Conservation (phyloP, 2,329 filamentous ascomycete species). For the Epichloe coenophiala region DNA sequence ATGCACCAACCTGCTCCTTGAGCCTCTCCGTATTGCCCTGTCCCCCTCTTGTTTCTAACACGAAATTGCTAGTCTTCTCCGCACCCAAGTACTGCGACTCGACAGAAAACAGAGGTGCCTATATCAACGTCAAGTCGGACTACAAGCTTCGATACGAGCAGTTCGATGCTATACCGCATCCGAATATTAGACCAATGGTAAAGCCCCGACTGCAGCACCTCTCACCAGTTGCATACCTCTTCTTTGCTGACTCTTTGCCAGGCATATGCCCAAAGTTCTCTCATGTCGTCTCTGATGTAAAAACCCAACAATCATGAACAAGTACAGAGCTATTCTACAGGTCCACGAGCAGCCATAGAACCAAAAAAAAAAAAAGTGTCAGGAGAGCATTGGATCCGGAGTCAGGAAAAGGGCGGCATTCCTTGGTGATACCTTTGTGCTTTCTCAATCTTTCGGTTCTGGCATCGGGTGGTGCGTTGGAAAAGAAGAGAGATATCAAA, state of each 20-base stretch:
- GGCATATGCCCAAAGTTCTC: conserved; percentile 75
- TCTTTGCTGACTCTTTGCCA: conserved; percentile 21
- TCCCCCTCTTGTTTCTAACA: conserved; percentile 12
- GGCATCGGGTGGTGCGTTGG: background rate
- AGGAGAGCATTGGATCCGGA: conserved; percentile 6
- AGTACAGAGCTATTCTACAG: background rate
- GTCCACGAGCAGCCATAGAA: background rate
- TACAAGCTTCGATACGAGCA: conserved; percentile 86
- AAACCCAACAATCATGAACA: background rate
- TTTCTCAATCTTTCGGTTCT: conserved; percentile 1
- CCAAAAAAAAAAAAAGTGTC: background rate
- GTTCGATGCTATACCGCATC: conserved; percentile 94
- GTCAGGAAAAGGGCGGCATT: conserved; percentile 6
- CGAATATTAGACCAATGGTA: conserved; percentile 86
- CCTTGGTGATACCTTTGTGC: background rate
- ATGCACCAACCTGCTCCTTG: conserved; percentile 16
- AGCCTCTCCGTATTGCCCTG: background rate
- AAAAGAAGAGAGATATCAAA: conserved; percentile 1
- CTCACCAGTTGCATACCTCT: background rate
- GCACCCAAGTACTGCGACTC: conserved; percentile 96
- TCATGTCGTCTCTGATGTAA: conserved; percentile 65
- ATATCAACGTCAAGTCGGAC: conserved; percentile 89
- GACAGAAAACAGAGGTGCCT: conserved; percentile 95
- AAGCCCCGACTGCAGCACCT: conserved; percentile 13
- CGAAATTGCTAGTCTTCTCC: conserved; percentile 59